A percentile compares a stretch with the other conserved stretches of the same genome.
Evolutionary conservation across 106 monocot genomes (phyloP).

Genomic region (Dendrobium nobile): DNA sequence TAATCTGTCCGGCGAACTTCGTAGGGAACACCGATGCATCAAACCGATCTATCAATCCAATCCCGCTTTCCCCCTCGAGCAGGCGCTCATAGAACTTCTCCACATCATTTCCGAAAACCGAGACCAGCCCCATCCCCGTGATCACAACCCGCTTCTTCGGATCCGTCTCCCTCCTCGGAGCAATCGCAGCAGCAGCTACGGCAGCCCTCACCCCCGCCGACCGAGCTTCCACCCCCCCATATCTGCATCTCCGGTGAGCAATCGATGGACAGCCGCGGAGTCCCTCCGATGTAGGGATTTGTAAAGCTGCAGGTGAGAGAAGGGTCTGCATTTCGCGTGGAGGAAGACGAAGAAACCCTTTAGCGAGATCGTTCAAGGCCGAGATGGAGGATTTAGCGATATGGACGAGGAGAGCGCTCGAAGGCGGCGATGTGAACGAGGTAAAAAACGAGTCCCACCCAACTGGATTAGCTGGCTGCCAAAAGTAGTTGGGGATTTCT

Average conservation of each 20-base stretch:
- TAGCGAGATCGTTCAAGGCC: neutral
- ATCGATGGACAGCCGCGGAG: neutral
- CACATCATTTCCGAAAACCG: constrained; percentile 91
- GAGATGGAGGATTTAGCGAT: neutral
- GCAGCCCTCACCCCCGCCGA: constrained; percentile 10
- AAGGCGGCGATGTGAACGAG: neutral
- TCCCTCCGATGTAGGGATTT: neutral
- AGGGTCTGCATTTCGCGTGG: neutral
- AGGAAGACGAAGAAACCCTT: neutral
- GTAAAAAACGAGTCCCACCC: neutral
- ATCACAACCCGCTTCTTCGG: constrained; percentile 93
- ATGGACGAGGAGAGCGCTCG: neutral
- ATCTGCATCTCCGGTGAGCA: neutral
- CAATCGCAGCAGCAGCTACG: constrained; percentile 14
- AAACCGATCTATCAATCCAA: constrained; percentile 77
- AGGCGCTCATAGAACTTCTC: constrained; percentile 78
- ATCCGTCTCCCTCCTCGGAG: constrained; percentile 81
- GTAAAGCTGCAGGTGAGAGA: neutral
- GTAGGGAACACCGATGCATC: constrained; percentile 90
- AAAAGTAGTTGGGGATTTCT: too few species aligned
- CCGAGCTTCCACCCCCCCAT: neutral
- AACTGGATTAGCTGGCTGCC: too few species aligned
- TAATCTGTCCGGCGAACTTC: constrained; percentile 84
- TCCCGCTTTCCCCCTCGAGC: constrained; percentile 79
- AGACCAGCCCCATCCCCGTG: constrained; percentile 94